Evolutionary conservation across 805 yeast genomes (phyloP), one percentile per base, ranked within the genome.

Genomic region (Pichia thaimueangensis): DNA sequence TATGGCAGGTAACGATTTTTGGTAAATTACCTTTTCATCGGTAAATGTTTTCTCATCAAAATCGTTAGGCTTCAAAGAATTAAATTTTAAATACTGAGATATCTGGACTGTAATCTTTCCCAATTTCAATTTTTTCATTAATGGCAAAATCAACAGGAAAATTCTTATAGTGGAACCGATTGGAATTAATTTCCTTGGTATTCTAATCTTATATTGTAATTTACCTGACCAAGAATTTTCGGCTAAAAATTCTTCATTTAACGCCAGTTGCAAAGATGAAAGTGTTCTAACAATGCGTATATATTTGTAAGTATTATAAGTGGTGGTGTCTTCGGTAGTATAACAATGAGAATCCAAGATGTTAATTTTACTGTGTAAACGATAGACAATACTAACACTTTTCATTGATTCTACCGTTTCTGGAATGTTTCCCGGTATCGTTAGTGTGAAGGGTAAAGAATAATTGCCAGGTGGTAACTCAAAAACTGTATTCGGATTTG

Each of bases 181-280:
- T 0, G 80, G 73, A 4, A 75, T 55, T 0, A 70, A 74, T 41
- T 66, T 70, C 34, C 60, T 62, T 1, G 67, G 67, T 19, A 74
- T 47, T 35, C 60, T 54, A 3, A 75, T 76, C 37, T 63, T 65
- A 50, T 75, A 75, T 47, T 74, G 76, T 21, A 73, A 61, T 48
- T 74, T 74, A 0, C 68, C 68, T 0, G 77, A 71, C 81, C 81
- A 75, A 2, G 70, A 63, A 50, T 71, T 73, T 45, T 66, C 67
- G 37, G 74, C 66, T 21, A 73, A 70, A 32, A 71, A 65, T 35
- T 65, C 67, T 48, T 73, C 75, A 25, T 58, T 54, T 16, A 71
- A 52, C 30, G 62, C 57, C 30, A 68, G 42, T 52, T 64, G 70
- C 11, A 64, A 55, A 0, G 69, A 67, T 19, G 70, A 64, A 15